These are phyloP conservation scores for Trichophyton benhamiae DNA, from an alignment of 2,329 filamentous ascomycete genomes.

Conservation along the genomic window DNA sequence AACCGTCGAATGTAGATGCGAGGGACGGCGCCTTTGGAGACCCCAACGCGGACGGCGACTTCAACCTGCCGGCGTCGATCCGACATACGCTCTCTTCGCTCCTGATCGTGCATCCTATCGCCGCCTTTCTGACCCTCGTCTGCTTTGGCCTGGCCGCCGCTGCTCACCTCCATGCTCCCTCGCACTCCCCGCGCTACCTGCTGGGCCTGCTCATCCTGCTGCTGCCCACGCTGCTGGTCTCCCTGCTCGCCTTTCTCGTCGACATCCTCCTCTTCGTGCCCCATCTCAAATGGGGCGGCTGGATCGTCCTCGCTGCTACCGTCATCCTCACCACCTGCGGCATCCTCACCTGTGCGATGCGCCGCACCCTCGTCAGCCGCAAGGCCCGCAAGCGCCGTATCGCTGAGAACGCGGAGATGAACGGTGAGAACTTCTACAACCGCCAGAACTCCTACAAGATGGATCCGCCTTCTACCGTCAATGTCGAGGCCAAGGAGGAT, in stretches of 20 bases:
- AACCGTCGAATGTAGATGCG: background rate
- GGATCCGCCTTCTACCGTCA: constrained; percentile 40
- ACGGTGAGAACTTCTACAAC: constrained; percentile 80
- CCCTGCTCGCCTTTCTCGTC: constrained; percentile 77
- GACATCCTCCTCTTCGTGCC: constrained; percentile 92
- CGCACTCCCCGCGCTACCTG: constrained; percentile 81
- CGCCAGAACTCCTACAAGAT: constrained; percentile 40
- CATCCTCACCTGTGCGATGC: constrained; percentile 87
- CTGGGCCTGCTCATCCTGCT: constrained; percentile 74
- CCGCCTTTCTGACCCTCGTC: constrained; percentile 70
- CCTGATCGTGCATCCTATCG: constrained; percentile 84
- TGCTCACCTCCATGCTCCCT: constrained; percentile 75
- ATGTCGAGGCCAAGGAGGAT: constrained; percentile 38
- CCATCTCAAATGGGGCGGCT: constrained; percentile 86
- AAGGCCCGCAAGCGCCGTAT: constrained; percentile 90
- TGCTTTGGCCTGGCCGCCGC: constrained; percentile 68
- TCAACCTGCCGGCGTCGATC: constrained; percentile 52
- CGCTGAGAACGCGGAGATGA: constrained; percentile 93
- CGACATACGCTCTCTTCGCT: constrained; percentile 68
- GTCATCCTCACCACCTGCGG: constrained; percentile 71
- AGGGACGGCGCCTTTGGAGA: constrained; percentile 39
- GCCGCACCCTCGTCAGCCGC: constrained; percentile 75
- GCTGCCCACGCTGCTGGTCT: constrained; percentile 70
- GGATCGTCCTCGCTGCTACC: constrained; percentile 79
- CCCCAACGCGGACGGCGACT: constrained; percentile 37